Evolutionary conservation across 495 filamentous ascomycete genomes (phyloP).

Genomic region (Darksidea phi): DNA sequence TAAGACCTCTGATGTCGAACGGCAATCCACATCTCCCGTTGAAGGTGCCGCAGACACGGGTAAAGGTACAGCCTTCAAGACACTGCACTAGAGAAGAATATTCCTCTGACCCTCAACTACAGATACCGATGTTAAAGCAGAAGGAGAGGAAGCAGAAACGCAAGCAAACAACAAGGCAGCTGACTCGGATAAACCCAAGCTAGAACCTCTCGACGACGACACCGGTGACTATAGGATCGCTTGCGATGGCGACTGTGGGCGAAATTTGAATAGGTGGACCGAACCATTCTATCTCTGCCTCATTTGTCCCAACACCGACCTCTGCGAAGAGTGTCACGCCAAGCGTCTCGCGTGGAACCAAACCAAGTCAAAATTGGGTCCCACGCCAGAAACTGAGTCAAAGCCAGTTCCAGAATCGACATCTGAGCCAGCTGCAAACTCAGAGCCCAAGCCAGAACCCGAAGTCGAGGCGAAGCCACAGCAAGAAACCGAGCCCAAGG

Average conservation of each 20-base stretch:
- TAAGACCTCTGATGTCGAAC: no score
- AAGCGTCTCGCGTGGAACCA: constrained; percentile 3
- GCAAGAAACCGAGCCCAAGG: no score
- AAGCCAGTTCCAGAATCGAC: background rate
- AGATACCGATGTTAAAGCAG: no score
- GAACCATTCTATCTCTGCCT: constrained; percentile 17
- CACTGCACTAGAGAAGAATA: no score
- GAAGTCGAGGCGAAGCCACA: no score
- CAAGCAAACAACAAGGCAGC: background rate
- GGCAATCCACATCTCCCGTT: no score
- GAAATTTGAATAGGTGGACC: background rate
- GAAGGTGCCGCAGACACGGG: no score
- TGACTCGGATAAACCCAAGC: background rate
- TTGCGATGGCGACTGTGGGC: background rate
- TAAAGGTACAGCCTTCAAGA: no score
- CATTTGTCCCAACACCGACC: constrained; percentile 14
- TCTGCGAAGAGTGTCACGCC: constrained; percentile 14
- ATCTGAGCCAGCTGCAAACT: background rate
- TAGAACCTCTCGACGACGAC: constrained; percentile 5
- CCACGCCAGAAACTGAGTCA: background rate
- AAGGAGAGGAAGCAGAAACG: constrained; percentile 6
- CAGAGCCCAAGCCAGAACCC: no score
- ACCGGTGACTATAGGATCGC: background rate
- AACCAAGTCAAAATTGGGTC: no score
- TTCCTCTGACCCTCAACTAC: no score